Percentiles rank a stretch among this genome's conserved stretches.
These are phyloP conservation scores for Solanum rostratum DNA, from an alignment of 257 asterid species.

Conservation along the genomic window DNA sequence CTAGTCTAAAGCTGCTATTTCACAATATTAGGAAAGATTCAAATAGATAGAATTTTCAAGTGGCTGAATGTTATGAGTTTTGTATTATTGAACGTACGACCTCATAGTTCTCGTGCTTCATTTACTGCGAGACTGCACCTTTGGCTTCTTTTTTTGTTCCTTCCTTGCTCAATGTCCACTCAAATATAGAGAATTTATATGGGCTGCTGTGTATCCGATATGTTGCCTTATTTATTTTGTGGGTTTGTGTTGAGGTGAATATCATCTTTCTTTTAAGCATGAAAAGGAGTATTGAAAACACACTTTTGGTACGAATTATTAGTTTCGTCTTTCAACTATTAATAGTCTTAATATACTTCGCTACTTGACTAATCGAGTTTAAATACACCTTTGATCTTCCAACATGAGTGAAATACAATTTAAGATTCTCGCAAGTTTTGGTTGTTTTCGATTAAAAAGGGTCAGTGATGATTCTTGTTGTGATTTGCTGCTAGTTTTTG, in stretches of 20 bases:
- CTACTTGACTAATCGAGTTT: no score
- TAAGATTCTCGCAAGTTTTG: no score
- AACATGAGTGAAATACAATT: no score
- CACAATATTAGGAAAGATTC: background rate
- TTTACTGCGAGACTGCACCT: background rate
- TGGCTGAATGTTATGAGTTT: background rate
- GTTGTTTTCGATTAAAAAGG: background rate
- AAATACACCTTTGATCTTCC: no score
- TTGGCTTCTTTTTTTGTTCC: background rate
- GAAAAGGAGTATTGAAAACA: no score
- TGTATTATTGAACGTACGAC: background rate
- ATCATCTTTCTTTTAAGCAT: no score
- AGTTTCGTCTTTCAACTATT: no score
- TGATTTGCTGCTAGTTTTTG: background rate
- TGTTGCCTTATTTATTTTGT: no score
- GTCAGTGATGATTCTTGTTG: background rate
- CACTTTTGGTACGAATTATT: no score
- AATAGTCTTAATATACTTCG: no score
- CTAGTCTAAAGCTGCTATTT: background rate
- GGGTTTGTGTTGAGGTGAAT: no score
- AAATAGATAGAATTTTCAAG: background rate
- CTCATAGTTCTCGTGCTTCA: background rate
- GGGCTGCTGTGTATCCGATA: no score
- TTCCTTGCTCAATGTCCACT: background rate
- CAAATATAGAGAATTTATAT: background rate